Evolutionary conservation across 805 yeast species (phyloP).

Genomic region (Kodamaea sagamina): DNA sequence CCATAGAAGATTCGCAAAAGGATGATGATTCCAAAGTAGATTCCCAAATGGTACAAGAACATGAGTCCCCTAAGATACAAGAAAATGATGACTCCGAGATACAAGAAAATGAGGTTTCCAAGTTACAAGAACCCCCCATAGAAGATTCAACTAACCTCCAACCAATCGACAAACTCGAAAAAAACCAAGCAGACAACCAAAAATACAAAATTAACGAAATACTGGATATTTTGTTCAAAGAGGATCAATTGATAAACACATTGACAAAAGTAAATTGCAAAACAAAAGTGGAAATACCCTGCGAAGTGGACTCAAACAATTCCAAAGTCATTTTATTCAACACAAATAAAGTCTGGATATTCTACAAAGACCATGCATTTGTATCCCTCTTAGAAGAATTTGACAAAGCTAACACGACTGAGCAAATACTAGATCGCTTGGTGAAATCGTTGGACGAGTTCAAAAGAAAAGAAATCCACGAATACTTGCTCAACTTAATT

Average conservation of each 20-base stretch:
- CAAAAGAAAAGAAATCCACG: slow-evolving; percentile 9
- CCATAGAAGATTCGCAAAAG: too few species aligned
- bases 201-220: neutral
- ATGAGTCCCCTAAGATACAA: too few species aligned
- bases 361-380: slow-evolving; percentile 7
- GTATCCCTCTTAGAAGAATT: neutral
- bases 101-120: too few species aligned
- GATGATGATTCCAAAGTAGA: too few species aligned
- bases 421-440: neutral
- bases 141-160: too few species aligned
- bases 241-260: neutral
- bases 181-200: neutral
- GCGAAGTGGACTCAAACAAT: neutral
- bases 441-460: slow-evolving; percentile 1
- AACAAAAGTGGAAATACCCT: slow-evolving; percentile 1
- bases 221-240: slow-evolving; percentile 5
- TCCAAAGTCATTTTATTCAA: slow-evolving; percentile 8
- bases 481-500: slow-evolving; percentile 12
- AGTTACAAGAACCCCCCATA: too few species aligned
- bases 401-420: neutral
- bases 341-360: slow-evolving; percentile 15
- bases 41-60: too few species aligned
- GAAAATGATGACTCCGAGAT: too few species aligned
- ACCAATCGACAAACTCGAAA: neutral
- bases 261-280: slow-evolving; percentile 1